These are phyloP conservation scores for Salmacisia buchloeana DNA, from an alignment of 1,284 basidiomycete species.

Conservation along the genomic window DNA sequence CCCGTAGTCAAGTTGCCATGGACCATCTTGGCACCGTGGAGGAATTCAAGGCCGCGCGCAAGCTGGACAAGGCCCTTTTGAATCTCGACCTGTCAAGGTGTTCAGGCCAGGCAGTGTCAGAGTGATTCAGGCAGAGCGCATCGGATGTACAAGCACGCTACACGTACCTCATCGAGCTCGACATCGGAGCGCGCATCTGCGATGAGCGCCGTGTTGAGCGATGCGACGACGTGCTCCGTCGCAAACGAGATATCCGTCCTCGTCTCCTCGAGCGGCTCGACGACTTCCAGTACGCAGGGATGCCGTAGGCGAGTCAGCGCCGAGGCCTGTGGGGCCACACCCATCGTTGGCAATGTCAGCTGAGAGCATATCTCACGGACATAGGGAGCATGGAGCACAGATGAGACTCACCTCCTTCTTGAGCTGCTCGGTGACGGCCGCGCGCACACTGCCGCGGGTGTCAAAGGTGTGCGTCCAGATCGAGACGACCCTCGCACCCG, in stretches of 20 bases:
- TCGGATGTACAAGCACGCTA: constrained; percentile 82
- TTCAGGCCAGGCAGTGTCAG: not conserved
- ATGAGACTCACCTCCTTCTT: constrained; percentile 38
- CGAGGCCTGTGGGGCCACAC: too few relatives aligned
- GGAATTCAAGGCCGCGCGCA: constrained; percentile 84
- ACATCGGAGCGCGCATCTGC: constrained; percentile 25
- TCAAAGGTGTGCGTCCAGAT: constrained; percentile 38
- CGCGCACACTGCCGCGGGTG: constrained; percentile 24
- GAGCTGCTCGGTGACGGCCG: constrained; percentile 34
- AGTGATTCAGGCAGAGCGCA: constrained; percentile 54
- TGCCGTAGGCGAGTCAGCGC: constrained; percentile 80
- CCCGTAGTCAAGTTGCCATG: constrained; percentile 82
- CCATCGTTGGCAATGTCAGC: too few relatives aligned
- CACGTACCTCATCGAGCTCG: constrained; percentile 57
- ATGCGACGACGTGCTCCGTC: constrained; percentile 62
- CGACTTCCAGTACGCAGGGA: constrained; percentile 94
- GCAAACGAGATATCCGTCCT: constrained; percentile 78
- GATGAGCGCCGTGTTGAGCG: constrained; percentile 23
- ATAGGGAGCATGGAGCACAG: not conserved
- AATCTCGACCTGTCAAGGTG: constrained; percentile 59
- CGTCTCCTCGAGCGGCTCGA: constrained; percentile 94
- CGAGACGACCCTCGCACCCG: constrained; percentile 12
- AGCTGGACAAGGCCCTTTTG: constrained; percentile 93
- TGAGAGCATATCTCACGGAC: not conserved
- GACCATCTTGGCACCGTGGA: constrained; percentile 83